These are phyloP conservation scores for Tolypocladium ophioglossoides DNA, from an alignment of 2,329 filamentous ascomycete genomes.

Conservation along the genomic window DNA sequence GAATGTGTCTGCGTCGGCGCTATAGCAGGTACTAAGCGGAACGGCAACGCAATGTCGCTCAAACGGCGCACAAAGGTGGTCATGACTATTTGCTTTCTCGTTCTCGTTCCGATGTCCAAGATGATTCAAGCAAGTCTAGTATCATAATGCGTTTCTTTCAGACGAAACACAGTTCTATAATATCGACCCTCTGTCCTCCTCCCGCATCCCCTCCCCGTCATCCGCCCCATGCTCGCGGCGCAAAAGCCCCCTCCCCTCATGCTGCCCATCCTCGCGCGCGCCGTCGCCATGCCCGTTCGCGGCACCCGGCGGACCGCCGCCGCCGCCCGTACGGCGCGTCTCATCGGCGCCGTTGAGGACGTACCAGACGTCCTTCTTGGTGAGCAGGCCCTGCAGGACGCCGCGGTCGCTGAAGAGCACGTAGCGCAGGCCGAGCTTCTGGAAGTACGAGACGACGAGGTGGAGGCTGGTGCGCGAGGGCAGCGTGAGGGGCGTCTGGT, in stretches of 20 bases:
- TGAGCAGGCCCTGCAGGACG: slow-evolving; percentile 72
- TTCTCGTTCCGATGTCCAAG: neutral
- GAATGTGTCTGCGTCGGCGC: no score
- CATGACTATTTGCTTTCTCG: neutral
- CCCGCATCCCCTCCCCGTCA: slow-evolving; percentile 9
- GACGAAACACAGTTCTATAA: slow-evolving; percentile 9
- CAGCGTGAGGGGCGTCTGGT: slow-evolving; percentile 91
- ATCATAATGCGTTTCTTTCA: neutral
- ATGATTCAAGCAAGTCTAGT: neutral
- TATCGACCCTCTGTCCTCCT: slow-evolving; percentile 10
- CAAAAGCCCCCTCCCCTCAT: slow-evolving; percentile 33
- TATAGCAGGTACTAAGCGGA: no score
- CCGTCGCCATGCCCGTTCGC: slow-evolving; percentile 22
- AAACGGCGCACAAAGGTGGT: no score
- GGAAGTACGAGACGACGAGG: slow-evolving; percentile 86
- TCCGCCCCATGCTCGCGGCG: slow-evolving; percentile 23
- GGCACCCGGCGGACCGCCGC: neutral
- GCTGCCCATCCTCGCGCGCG: slow-evolving; percentile 25
- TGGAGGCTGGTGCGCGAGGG: slow-evolving; percentile 66
- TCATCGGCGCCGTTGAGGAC: slow-evolving; percentile 72
- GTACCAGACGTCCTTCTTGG: slow-evolving; percentile 97
- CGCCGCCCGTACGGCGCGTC: slow-evolving; percentile 31
- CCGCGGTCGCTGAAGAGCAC: slow-evolving; percentile 80
- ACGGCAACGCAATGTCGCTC: no score
- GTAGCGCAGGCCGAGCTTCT: slow-evolving; percentile 85